These are phyloP conservation scores for Parsonsia alboflavescens DNA, from an alignment of 257 asterid species.

Conservation along the genomic window DNA sequence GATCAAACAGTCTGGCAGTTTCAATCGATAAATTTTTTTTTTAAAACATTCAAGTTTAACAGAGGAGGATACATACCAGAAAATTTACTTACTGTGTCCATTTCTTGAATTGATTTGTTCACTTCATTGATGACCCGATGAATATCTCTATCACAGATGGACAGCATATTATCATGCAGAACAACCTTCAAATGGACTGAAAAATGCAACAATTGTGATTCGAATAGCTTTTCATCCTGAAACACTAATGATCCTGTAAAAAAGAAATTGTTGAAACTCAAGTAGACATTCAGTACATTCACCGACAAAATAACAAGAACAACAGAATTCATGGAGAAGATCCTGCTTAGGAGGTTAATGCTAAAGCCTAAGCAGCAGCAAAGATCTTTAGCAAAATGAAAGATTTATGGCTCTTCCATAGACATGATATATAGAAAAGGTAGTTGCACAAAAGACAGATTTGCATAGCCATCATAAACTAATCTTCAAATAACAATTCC, in stretches of 20 bases:
- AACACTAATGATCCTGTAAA: background rate
- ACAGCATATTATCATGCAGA: background rate
- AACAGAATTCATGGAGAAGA: background rate
- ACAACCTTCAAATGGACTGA: background rate
- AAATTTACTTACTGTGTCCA: background rate
- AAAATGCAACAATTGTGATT: background rate
- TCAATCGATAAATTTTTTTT: background rate
- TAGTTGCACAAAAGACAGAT: background rate
- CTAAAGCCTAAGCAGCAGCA: background rate
- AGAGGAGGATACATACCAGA: constrained; percentile 1
- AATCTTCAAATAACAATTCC: constrained; percentile 11
- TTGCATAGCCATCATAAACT: constrained; percentile 9
- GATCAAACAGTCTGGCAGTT: background rate
- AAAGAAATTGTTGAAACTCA: background rate
- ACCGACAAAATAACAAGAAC: background rate
- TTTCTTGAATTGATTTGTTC: background rate
- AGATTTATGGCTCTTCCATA: background rate
- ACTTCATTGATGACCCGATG: background rate
- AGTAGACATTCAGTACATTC: background rate
- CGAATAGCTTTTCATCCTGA: background rate
- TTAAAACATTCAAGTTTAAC: background rate
- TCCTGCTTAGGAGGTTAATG: background rate
- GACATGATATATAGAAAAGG: background rate
- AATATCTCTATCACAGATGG: background rate
- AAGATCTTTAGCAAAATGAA: background rate